Evolutionary conservation across 2,329 filamentous ascomycete species (phyloP).

Genomic region (Xylariaceae sp.): DNA sequence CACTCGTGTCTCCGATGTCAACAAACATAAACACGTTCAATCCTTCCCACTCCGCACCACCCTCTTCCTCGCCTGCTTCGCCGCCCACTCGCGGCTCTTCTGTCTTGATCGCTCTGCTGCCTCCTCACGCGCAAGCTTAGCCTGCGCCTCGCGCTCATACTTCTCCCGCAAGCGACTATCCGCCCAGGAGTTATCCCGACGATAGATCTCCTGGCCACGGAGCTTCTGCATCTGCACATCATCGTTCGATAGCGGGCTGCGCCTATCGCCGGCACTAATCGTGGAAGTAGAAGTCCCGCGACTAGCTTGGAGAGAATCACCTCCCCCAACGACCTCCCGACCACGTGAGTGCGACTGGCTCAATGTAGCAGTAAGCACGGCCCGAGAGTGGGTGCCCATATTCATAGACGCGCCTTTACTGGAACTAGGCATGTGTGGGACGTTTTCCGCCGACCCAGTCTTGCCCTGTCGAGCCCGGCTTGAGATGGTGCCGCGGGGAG

Average conservation of each 20-base stretch:
- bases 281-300: conserved; percentile 44
- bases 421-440: conserved; percentile 14
- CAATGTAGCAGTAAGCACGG: conserved; percentile 28
- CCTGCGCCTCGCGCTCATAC: conserved; percentile 47
- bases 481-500: conserved; percentile 52
- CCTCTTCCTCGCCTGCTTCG: conserved; percentile 46
- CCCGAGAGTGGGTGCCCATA: conserved; percentile 26
- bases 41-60: conserved; percentile 24
- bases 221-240: conserved; percentile 47
- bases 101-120: conserved; percentile 56
- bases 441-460: conserved; percentile 27
- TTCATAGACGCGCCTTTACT: conserved; percentile 29
- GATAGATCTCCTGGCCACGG: conserved; percentile 49
- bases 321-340: conserved; percentile 20
- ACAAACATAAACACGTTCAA: background rate
- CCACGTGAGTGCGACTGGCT: conserved; percentile 29
- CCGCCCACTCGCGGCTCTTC: conserved; percentile 57
- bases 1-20: background rate
- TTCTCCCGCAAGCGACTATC: conserved; percentile 48
- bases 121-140: conserved; percentile 51
- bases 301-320: conserved; percentile 22
- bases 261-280: conserved; percentile 39
- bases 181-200: conserved; percentile 44
- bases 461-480: conserved; percentile 52
- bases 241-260: conserved; percentile 45